Conservation (phyloP, 148 eudicot genomes). For the Salicornia ramosissima region DNA sequence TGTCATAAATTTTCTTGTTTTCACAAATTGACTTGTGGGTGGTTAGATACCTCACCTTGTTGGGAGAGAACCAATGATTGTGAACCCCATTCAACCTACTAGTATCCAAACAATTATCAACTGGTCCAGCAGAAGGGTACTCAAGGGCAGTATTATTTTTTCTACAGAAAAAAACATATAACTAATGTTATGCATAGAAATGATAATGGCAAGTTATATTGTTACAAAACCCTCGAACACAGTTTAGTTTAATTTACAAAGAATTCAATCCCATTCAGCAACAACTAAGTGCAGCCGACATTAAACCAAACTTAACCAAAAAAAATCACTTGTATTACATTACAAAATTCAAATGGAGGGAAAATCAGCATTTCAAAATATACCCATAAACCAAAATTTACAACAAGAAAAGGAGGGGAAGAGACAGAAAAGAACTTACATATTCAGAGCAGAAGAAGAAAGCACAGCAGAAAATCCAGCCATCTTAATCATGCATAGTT, state of each 20-base stretch:
- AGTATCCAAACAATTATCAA: constrained; percentile 12
- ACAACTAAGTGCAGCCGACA: constrained; percentile 2
- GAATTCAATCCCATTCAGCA: constrained; percentile 11
- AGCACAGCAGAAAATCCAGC: constrained; percentile 16
- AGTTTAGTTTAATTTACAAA: neutral
- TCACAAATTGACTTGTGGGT: neutral
- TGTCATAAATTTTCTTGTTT: neutral
- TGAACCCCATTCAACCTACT: constrained; percentile 19
- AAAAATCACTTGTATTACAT: no score
- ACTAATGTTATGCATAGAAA: neutral
- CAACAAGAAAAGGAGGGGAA: neutral
- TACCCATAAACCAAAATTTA: constrained; percentile 9
- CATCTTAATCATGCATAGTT: constrained; percentile 19
- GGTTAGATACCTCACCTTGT: constrained; percentile 19
- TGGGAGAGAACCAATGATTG: constrained; percentile 19
- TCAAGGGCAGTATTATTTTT: constrained; percentile 17
- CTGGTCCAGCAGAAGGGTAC: constrained; percentile 7
- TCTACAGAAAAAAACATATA: constrained; percentile 3
- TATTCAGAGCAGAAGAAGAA: constrained; percentile 21
- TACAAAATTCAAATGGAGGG: constrained; percentile 24
- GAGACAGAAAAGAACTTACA: constrained; percentile 24
- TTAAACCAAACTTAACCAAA: constrained; percentile 4
- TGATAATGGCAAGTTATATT: neutral
- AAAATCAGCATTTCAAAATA: constrained; percentile 22
- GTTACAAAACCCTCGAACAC: neutral